Evolutionary conservation across 495 filamentous ascomycete species (phyloP).

Genomic region (Hyphodiscus hymeniophilus): DNA sequence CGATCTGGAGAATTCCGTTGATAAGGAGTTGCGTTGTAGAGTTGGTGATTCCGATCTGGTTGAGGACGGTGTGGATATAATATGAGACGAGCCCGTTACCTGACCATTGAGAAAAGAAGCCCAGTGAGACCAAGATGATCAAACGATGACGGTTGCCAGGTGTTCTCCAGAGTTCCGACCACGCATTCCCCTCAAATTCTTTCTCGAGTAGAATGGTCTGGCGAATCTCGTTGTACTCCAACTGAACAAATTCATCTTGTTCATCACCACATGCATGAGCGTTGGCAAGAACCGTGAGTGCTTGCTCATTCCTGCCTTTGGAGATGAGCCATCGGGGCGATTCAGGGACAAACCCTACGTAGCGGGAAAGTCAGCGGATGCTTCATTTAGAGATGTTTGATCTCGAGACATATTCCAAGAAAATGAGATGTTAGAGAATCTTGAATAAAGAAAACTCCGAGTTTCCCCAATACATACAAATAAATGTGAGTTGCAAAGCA

Average conservation of each 20-base stretch:
- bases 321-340: slow-evolving; percentile 57
- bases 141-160: slow-evolving; percentile 42
- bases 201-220: slow-evolving; percentile 48
- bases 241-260: slow-evolving; percentile 48
- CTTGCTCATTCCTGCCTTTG: slow-evolving; percentile 57
- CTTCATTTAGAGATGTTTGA: too few species aligned
- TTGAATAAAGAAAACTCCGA: background rate
- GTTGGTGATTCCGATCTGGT: slow-evolving; percentile 11
- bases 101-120: slow-evolving; percentile 46
- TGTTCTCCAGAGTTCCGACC: slow-evolving; percentile 28
- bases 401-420: too few species aligned
- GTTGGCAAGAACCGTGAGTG: slow-evolving; percentile 46
- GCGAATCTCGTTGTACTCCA: slow-evolving; percentile 50
- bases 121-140: slow-evolving; percentile 41
- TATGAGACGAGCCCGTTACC: slow-evolving; percentile 44
- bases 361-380: background rate
- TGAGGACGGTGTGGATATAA: slow-evolving; percentile 33
- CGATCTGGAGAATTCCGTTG: slow-evolving; percentile 33
- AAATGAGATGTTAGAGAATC: background rate
- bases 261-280: slow-evolving; percentile 51
- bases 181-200: slow-evolving; percentile 35
- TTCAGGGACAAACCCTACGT: slow-evolving; percentile 33
- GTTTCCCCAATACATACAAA: slow-evolving; percentile 27
- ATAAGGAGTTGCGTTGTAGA: slow-evolving; percentile 29
- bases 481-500: slow-evolving; percentile 38